phyloP scores from a whole-genome alignment of 2,329 filamentous ascomycete species.

The Colletotrichum sp. region DNA sequence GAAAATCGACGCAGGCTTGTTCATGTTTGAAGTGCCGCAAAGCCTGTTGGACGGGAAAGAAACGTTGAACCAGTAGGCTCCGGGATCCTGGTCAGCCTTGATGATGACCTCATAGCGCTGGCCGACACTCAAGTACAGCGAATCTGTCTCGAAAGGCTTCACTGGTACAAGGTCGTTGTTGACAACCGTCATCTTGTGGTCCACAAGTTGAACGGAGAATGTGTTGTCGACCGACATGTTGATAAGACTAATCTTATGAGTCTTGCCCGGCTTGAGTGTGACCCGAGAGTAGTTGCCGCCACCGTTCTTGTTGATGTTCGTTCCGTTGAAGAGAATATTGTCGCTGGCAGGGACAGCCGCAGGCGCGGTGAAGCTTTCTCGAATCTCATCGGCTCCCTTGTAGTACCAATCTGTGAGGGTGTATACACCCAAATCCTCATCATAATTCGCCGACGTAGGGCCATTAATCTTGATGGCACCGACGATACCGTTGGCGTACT shows the following conservation, averaged over 20 bases:
- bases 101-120: slow-evolving; percentile 50
- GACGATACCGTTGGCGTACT: slow-evolving; percentile 56
- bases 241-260: slow-evolving; percentile 63
- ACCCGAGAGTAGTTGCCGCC: slow-evolving; percentile 46
- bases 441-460: slow-evolving; percentile 51
- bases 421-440: slow-evolving; percentile 64
- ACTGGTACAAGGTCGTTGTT: slow-evolving; percentile 69
- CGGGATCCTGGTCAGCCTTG: slow-evolving; percentile 31
- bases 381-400: slow-evolving; percentile 32
- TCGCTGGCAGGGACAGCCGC: slow-evolving; percentile 29
- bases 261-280: slow-evolving; percentile 54
- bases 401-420: slow-evolving; percentile 61
- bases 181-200: slow-evolving; percentile 67
- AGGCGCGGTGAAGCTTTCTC: slow-evolving; percentile 21
- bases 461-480: slow-evolving; percentile 57
- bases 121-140: slow-evolving; percentile 65
- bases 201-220: slow-evolving; percentile 62
- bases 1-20: slow-evolving; percentile 41
- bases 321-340: slow-evolving; percentile 51
- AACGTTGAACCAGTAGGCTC: slow-evolving; percentile 39
- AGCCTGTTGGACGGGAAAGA: slow-evolving; percentile 33
- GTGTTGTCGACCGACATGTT: slow-evolving; percentile 59
- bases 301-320: slow-evolving; percentile 32
- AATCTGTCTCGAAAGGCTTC: slow-evolving; percentile 64
- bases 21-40: slow-evolving; percentile 36